phyloP scores from a whole-genome alignment of 2,329 filamentous ascomycete species.

The Chrysoporthe puriensis region DNA sequence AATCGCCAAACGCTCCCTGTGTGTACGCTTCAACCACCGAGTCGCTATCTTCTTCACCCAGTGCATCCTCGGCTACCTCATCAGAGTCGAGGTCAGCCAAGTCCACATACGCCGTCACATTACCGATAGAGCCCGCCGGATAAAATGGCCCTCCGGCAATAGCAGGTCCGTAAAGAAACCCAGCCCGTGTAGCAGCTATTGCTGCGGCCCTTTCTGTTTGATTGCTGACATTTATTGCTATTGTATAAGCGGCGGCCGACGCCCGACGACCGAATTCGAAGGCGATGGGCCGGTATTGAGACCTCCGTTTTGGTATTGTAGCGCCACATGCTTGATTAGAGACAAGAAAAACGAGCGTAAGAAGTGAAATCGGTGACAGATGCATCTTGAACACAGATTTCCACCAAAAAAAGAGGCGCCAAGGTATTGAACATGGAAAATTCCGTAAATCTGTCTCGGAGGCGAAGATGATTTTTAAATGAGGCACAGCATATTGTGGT shows the following conservation, averaged over 20 bases:
- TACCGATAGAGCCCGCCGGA: constrained; percentile 25
- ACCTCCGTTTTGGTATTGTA: neutral
- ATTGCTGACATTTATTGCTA: neutral
- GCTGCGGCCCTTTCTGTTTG: neutral
- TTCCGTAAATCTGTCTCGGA: neutral
- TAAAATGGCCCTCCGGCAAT: constrained; percentile 30
- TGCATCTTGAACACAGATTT: neutral
- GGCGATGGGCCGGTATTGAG: neutral
- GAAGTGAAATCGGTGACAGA: neutral
- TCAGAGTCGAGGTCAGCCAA: constrained; percentile 22
- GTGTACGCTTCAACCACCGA: constrained; percentile 1
- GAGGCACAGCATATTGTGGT: neutral
- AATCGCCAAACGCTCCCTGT: constrained; percentile 32
- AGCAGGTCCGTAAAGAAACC: constrained; percentile 23
- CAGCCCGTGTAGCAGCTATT: constrained; percentile 12
- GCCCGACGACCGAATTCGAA: neutral
- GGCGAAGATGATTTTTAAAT: constrained; percentile 1
- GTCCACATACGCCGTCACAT: constrained; percentile 24
- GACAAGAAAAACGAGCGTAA: neutral
- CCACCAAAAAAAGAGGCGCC: neutral
- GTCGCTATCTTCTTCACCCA: constrained; percentile 11
- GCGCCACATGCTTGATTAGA: neutral
- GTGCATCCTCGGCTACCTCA: constrained; percentile 7
- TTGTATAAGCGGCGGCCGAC: neutral
- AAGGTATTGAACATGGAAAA: neutral